phyloP scores from a whole-genome alignment of 2,329 filamentous ascomycete species.

The Scytalidium lignicola region DNA sequence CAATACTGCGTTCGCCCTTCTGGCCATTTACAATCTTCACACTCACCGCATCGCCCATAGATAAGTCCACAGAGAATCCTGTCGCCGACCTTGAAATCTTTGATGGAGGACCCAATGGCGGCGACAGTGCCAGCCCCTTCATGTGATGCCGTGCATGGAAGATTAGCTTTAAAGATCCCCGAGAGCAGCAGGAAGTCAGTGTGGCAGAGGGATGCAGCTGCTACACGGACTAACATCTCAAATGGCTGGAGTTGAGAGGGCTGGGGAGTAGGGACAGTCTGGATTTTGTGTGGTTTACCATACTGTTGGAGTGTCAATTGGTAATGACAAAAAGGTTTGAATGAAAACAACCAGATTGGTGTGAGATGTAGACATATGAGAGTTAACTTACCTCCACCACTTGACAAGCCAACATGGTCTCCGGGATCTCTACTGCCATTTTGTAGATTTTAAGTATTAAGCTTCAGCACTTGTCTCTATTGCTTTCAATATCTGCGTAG shows the following conservation, averaged over 20 bases:
- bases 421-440: slow-evolving; percentile 28
- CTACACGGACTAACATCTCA: slow-evolving; percentile 56
- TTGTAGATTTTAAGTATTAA: slow-evolving; percentile 2
- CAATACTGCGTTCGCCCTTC: slow-evolving; percentile 51
- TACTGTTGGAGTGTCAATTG: slow-evolving; percentile 26
- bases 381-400: slow-evolving; percentile 34
- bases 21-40: slow-evolving; percentile 44
- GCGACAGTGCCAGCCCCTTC: slow-evolving; percentile 26
- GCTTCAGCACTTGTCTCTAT: too few relatives aligned
- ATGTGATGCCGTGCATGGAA: slow-evolving; percentile 47
- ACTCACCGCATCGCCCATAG: slow-evolving; percentile 47
- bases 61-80: slow-evolving; percentile 52
- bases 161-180: slow-evolving; percentile 41
- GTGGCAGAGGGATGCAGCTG: slow-evolving; percentile 57
- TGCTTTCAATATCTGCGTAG: too few relatives aligned
- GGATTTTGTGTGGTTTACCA: slow-evolving; percentile 50
- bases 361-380: background rate
- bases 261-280: slow-evolving; percentile 42
- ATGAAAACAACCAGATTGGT: background rate
- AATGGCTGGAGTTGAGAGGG: slow-evolving; percentile 31
- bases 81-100: slow-evolving; percentile 27
- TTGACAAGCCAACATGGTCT: slow-evolving; percentile 42
- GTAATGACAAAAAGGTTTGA: background rate
- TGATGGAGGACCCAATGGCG: slow-evolving; percentile 25
- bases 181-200: slow-evolving; percentile 52